Conservation (phyloP, 2,329 filamentous ascomycete genomes). For the Trichoderma arundinaceum region DNA sequence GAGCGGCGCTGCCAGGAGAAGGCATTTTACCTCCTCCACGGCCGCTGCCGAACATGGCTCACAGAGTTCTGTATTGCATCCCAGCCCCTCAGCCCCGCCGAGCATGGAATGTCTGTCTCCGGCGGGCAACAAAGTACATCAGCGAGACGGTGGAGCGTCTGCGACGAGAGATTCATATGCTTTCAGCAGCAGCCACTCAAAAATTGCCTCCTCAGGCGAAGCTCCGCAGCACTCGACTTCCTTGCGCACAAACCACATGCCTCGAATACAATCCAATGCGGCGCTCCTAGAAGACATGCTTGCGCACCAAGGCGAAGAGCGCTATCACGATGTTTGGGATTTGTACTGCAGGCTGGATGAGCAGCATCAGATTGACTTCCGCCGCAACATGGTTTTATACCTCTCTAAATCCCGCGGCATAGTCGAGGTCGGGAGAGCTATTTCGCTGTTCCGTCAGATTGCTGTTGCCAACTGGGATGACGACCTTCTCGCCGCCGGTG, state of each 20-base stretch:
- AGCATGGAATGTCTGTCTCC: conserved; percentile 10
- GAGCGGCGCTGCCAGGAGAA: conserved; percentile 35
- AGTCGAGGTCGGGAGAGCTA: conserved; percentile 53
- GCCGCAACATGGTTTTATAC: conserved; percentile 47
- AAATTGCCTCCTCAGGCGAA: background rate
- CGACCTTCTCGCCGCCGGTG: conserved; percentile 47
- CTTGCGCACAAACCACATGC: background rate
- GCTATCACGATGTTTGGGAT: conserved; percentile 52
- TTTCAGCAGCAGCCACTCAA: background rate
- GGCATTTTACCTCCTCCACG: conserved; percentile 40
- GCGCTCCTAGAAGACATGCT: conserved; percentile 36
- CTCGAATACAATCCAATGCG: conserved; percentile 10
- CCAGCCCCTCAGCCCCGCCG: conserved; percentile 5
- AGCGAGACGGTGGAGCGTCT: background rate
- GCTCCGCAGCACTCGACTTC: background rate
- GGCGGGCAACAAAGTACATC: background rate
- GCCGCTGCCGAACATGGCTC: conserved; percentile 27
- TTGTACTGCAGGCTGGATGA: conserved; percentile 49
- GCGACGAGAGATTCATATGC: background rate
- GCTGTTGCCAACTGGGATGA: conserved; percentile 48
- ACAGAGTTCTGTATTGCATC: conserved; percentile 4
- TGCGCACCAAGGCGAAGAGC: conserved; percentile 36
- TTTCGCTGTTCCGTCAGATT: conserved; percentile 51
- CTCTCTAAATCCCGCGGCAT: conserved; percentile 52
- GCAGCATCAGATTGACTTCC: conserved; percentile 40